Conservation (phyloP, 2,329 filamentous ascomycete genomes). For the Pseudocercospora vitis region DNA sequence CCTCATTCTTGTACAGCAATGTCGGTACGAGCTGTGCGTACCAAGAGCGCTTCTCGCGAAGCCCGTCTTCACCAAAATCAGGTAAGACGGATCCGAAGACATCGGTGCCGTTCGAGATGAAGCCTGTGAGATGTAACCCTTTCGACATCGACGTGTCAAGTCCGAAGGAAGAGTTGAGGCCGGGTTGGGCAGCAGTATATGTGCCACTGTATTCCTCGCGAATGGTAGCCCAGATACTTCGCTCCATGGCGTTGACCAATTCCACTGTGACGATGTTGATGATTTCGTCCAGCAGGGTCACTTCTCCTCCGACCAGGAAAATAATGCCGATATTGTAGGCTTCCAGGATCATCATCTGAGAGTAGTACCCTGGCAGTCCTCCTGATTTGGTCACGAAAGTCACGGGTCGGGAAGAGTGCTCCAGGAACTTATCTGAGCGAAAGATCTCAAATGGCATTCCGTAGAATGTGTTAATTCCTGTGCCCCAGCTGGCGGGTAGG, state of each 20-base stretch:
- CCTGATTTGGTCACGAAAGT: constrained; percentile 50
- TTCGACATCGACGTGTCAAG: constrained; percentile 21
- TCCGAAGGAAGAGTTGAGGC: constrained; percentile 29
- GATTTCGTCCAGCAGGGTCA: constrained; percentile 13
- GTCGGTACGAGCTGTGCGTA: constrained; percentile 33
- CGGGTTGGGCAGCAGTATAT: constrained; percentile 17
- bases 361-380: constrained; percentile 45
- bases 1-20: constrained; percentile 32
- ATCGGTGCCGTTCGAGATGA: constrained; percentile 33
- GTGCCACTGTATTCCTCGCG: constrained; percentile 22
- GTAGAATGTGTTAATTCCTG: constrained; percentile 43
- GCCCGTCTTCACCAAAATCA: background rate
- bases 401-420: constrained; percentile 40
- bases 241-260: constrained; percentile 40
- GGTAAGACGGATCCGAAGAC: constrained; percentile 18
- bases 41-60: constrained; percentile 12
- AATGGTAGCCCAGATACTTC: constrained; percentile 25
- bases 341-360: constrained; percentile 43
- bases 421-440: constrained; percentile 43
- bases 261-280: constrained; percentile 33
- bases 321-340: constrained; percentile 49
- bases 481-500: constrained; percentile 41
- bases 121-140: constrained; percentile 26
- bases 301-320: constrained; percentile 40
- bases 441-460: constrained; percentile 53